A percentile compares a stretch with the other conserved stretches of the same genome.
Evolutionary conservation across 148 eudicot genomes (phyloP).

Genomic region (Nyssa sinensis): DNA sequence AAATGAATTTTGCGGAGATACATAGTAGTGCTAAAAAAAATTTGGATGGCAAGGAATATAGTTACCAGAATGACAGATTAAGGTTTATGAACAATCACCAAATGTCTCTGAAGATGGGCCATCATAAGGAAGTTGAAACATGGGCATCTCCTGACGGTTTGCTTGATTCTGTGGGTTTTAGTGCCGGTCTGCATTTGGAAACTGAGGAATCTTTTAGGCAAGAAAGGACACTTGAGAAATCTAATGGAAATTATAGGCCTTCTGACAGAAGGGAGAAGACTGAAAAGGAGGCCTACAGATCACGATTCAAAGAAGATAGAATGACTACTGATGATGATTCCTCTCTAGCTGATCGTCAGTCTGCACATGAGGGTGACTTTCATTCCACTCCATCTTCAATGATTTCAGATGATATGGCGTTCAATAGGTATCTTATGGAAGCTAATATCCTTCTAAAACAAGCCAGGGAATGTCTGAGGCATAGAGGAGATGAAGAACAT

Average conservation of each 20-base stretch:
- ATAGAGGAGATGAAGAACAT: conserved; percentile 32
- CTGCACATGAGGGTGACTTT: conserved; percentile 19
- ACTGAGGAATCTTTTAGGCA: conserved; percentile 25
- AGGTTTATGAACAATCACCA: conserved; percentile 29
- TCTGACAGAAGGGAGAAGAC: conserved; percentile 18
- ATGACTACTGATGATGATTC: conserved; percentile 29
- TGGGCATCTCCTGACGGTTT: conserved; percentile 32
- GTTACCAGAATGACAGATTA: conserved; percentile 22
- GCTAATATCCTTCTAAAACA: conserved; percentile 57
- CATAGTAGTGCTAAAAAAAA: conserved; percentile 20
- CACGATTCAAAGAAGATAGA: conserved; percentile 28
- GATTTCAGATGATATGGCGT: conserved; percentile 56
- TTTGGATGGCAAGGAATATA: conserved; percentile 29
- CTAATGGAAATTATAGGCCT: conserved; percentile 31
- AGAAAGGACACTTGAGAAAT: conserved; percentile 24
- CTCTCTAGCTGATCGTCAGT: conserved; percentile 23
- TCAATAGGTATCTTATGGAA: conserved; percentile 59
- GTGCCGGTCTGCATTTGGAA: conserved; percentile 25
- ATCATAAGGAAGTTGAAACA: conserved; percentile 33
- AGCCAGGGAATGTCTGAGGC: conserved; percentile 55
- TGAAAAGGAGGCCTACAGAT: conserved; percentile 27
- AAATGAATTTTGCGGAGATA: conserved; percentile 27
- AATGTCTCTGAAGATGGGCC: conserved; percentile 28
- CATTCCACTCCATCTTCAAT: conserved; percentile 43
- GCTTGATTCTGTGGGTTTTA: conserved; percentile 34